Conservation (phyloP, 805 yeast genomes). For the Zygoascus flipseniorum region DNA sequence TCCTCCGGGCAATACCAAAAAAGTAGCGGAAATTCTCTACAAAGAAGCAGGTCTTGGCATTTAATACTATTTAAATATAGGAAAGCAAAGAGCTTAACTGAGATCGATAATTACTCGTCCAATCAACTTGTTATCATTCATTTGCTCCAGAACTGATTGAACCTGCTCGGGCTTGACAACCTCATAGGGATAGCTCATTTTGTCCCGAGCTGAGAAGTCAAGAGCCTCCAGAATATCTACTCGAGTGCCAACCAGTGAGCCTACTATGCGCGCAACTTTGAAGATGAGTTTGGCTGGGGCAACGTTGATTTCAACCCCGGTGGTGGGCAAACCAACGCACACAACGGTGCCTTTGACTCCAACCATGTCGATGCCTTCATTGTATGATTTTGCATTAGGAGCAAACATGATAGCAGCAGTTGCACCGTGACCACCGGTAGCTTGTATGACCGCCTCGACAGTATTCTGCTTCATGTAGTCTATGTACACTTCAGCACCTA, state of each 20-base stretch:
- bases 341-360: slow-evolving; percentile 19
- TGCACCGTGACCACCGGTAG: slow-evolving; percentile 21
- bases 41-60: slow-evolving; percentile 13
- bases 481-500: slow-evolving; percentile 48
- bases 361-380: slow-evolving; percentile 13
- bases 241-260: slow-evolving; percentile 21
- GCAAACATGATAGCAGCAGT: slow-evolving; percentile 18
- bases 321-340: slow-evolving; percentile 19
- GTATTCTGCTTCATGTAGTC: slow-evolving; percentile 35
- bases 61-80: background rate
- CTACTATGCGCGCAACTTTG: slow-evolving; percentile 14
- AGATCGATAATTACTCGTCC: slow-evolving; percentile 22
- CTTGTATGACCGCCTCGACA: slow-evolving; percentile 17
- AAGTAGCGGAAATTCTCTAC: slow-evolving; percentile 13
- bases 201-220: slow-evolving; percentile 17
- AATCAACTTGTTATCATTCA: slow-evolving; percentile 15
- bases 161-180: slow-evolving; percentile 11
- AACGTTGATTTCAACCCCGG: slow-evolving; percentile 10
- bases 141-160: slow-evolving; percentile 10
- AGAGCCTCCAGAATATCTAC: slow-evolving; percentile 20
- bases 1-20: slow-evolving; percentile 11
- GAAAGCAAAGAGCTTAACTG: background rate
- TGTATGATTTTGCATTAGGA: slow-evolving; percentile 11
- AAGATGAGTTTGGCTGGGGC: slow-evolving; percentile 12
- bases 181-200: slow-evolving; percentile 13